A percentile compares a stretch with the other conserved stretches of the same genome.
Conservation (phyloP, 257 asterid species). For the Asclepias syriaca region DNA sequence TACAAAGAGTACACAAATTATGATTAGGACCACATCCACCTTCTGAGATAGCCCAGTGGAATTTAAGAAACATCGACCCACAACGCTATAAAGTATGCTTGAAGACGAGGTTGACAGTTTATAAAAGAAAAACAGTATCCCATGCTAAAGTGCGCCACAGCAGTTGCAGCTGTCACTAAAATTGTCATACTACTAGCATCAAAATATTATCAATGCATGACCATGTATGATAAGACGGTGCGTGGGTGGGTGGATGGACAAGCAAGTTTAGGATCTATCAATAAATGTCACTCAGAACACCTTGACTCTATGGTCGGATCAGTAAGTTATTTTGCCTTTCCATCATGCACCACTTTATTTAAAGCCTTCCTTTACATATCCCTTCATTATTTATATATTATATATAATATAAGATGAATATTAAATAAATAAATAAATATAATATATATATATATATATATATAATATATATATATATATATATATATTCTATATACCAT, state of each 20-base stretch:
- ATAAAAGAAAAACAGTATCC: conserved; percentile 17
- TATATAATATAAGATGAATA: not conserved
- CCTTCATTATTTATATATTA: not conserved
- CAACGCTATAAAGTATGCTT: conserved; percentile 18
- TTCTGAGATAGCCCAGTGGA: conserved; percentile 16
- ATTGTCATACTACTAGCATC: not conserved
- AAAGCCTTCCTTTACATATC: conserved; percentile 5
- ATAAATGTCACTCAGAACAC: not conserved
- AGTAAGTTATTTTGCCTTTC: not conserved
- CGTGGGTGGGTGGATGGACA: not conserved
- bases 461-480: too few relatives aligned
- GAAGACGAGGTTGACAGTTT: conserved; percentile 27
- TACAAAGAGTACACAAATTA: conserved; percentile 19
- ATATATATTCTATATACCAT: not conserved
- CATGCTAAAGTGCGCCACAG: conserved; percentile 19
- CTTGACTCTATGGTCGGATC: conserved; percentile 6
- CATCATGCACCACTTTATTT: not conserved
- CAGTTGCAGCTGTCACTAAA: not conserved
- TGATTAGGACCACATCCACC: conserved; percentile 28
- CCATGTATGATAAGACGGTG: not conserved
- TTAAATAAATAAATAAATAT: too few relatives aligned
- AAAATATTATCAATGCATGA: not conserved
- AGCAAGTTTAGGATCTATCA: not conserved
- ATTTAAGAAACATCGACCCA: conserved; percentile 27
- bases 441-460: too few relatives aligned